Conservation (phyloP, 2,329 filamentous ascomycete genomes). For the Colletotrichum simmondsii region DNA sequence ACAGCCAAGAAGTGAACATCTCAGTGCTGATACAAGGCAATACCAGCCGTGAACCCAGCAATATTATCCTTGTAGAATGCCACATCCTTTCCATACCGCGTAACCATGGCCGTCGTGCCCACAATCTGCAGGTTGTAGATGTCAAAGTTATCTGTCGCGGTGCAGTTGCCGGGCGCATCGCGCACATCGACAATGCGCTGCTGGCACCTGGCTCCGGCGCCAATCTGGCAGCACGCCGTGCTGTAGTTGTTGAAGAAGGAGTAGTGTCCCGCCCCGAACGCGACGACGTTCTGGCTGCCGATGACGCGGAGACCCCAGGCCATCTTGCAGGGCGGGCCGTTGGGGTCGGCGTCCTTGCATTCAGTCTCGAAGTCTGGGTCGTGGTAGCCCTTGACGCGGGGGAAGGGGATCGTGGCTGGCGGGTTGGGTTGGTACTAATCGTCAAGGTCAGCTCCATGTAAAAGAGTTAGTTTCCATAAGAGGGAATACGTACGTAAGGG, state of each 20-base stretch:
- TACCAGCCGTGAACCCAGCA: constrained; percentile 50
- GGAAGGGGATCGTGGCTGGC: constrained; percentile 67
- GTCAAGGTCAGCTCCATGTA: background rate
- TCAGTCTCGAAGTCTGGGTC: constrained; percentile 64
- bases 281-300: constrained; percentile 62
- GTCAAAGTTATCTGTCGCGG: constrained; percentile 41
- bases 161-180: constrained; percentile 34
- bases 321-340: constrained; percentile 57
- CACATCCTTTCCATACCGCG: constrained; percentile 45
- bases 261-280: constrained; percentile 75
- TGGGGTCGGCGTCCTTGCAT: constrained; percentile 45
- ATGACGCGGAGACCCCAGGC: constrained; percentile 75
- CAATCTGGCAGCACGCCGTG: constrained; percentile 55
- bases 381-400: constrained; percentile 50
- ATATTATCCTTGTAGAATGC: constrained; percentile 50
- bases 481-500: constrained; percentile 58
- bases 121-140: constrained; percentile 59
- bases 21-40: constrained; percentile 44
- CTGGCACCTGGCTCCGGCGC: constrained; percentile 57
- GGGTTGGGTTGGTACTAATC: constrained; percentile 71
- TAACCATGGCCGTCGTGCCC: constrained; percentile 53
- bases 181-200: constrained; percentile 51
- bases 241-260: constrained; percentile 75
- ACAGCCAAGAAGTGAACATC: constrained; percentile 14
- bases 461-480: background rate